A percentile compares a stretch with the other conserved stretches of the same genome.
These are phyloP conservation scores for Fusarium agapanthi DNA, from an alignment of 2,329 filamentous ascomycete genomes.

Conservation along the genomic window DNA sequence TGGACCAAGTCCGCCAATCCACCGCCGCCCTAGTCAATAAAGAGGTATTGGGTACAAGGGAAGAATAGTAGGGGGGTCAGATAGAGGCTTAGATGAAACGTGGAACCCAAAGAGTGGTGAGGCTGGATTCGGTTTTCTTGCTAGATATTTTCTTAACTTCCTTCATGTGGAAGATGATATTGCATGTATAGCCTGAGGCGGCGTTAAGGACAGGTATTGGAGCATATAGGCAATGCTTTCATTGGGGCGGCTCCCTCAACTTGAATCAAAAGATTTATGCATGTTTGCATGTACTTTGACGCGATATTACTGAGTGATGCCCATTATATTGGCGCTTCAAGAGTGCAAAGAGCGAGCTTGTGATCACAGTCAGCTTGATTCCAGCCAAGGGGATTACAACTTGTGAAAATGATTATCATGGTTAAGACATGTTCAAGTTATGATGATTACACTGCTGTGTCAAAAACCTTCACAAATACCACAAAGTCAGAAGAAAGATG, in stretches of 20 bases:
- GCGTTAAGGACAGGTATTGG: conserved; percentile 32
- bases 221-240: conserved; percentile 27
- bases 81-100: background rate
- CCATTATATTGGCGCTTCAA: background rate
- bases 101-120: background rate
- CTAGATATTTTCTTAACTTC: conserved; percentile 20
- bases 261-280: background rate
- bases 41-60: conserved; percentile 10
- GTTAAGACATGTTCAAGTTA: background rate
- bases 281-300: background rate
- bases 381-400: background rate
- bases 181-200: conserved; percentile 27
- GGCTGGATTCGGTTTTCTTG: conserved; percentile 2
- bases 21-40: conserved; percentile 36
- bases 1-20: conserved; percentile 37
- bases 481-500: background rate
- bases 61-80: background rate
- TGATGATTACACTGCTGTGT: background rate
- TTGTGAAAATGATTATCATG: no score
- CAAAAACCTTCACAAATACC: background rate
- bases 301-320: background rate
- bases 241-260: conserved; percentile 3
- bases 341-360: background rate
- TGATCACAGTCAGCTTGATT: background rate
- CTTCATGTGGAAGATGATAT: conserved; percentile 13